Evolutionary conservation across 257 asterid species (phyloP).

Genomic region (Fraxinus excelsior): DNA sequence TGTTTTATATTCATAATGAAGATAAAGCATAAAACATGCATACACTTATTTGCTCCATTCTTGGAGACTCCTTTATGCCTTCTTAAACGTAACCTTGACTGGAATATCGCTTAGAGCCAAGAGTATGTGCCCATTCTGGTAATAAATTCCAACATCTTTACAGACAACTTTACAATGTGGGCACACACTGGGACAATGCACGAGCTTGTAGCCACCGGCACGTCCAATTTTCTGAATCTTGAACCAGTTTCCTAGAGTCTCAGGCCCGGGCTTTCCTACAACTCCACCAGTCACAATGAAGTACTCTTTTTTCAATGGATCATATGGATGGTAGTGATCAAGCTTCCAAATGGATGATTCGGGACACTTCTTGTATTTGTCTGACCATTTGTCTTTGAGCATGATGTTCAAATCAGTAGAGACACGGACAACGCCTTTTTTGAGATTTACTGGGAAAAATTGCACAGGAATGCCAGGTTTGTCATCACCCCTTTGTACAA

Average conservation of each 20-base stretch:
- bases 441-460: background rate
- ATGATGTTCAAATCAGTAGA: background rate
- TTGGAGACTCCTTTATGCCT: background rate
- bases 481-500: background rate
- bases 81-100: constrained; percentile 9
- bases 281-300: background rate
- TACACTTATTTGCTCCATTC: too few relatives aligned
- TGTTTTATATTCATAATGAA: too few relatives aligned
- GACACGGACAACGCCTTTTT: constrained; percentile 1
- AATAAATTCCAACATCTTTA: constrained; percentile 2
- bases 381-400: background rate
- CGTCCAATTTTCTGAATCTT: constrained; percentile 7
- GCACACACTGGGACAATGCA: constrained; percentile 19
- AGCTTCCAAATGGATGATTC: constrained; percentile 1
- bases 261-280: constrained; percentile 12
- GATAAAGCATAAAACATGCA: too few relatives aligned
- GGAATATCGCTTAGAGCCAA: constrained; percentile 10
- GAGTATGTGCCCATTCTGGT: background rate
- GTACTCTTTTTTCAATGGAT: background rate
- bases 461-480: background rate
- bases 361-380: background rate
- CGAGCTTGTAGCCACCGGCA: constrained; percentile 2
- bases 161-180: constrained; percentile 17
- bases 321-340: background rate
- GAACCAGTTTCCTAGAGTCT: constrained; percentile 13